Percentiles rank a stretch among this genome's conserved stretches.
Conservation (phyloP, 2,329 filamentous ascomycete genomes). For the Cadophora luteo-olivacea region DNA sequence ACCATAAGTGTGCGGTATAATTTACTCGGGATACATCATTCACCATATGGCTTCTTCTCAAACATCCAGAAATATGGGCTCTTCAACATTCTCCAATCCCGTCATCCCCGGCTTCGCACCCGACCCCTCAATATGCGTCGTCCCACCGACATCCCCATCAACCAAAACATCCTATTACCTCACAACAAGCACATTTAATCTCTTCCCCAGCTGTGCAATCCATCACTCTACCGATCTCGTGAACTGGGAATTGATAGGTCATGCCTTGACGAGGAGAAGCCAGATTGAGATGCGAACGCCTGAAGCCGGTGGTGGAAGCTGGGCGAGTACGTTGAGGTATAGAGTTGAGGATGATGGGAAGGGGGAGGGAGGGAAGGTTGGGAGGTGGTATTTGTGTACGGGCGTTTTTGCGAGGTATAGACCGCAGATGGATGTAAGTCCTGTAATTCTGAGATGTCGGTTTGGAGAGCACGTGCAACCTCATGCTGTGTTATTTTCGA, state of each 20-base stretch:
- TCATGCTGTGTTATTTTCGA: not conserved
- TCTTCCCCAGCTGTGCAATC: conserved; percentile 66
- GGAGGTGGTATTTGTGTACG: conserved; percentile 56
- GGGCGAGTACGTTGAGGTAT: conserved; percentile 44
- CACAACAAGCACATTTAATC: conserved; percentile 67
- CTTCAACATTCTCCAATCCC: conserved; percentile 17
- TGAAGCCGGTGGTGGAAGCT: conserved; percentile 57
- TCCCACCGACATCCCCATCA: conserved; percentile 43
- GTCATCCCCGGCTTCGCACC: conserved; percentile 60
- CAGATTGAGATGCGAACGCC: conserved; percentile 53
- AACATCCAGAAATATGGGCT: not conserved
- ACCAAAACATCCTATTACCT: conserved; percentile 60
- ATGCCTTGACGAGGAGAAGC: conserved; percentile 52
- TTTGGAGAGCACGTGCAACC: not conserved
- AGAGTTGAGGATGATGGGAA: conserved; percentile 11
- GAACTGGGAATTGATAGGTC: conserved; percentile 59
- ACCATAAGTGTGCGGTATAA: not conserved
- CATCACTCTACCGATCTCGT: conserved; percentile 61
- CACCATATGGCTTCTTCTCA: not conserved
- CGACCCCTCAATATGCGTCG: conserved; percentile 54
- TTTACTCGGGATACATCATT: not conserved
- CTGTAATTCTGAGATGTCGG: not conserved
- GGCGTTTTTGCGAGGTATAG: conserved; percentile 53
- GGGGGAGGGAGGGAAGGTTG: conserved; percentile 27
- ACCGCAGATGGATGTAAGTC: conserved; percentile 45